These are phyloP conservation scores for Piper betle DNA, from an alignment of 164 flowering plant species.

Conservation along the genomic window DNA sequence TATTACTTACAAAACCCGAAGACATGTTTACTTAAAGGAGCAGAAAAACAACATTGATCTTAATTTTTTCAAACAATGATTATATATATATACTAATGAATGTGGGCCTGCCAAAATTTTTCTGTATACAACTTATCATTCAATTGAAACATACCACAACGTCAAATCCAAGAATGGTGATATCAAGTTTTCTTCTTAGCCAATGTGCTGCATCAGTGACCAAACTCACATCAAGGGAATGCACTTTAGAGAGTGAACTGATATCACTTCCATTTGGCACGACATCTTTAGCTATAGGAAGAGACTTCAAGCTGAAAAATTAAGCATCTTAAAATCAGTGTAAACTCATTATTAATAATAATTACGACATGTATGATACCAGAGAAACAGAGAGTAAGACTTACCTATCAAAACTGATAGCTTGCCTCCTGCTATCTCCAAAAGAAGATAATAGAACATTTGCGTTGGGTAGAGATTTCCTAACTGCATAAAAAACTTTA, in stretches of 20 bases:
- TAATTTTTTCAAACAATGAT: too few relatives aligned
- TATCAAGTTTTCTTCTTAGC: constrained; percentile 49
- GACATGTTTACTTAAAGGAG: too few relatives aligned
- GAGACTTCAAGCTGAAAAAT: constrained; percentile 63
- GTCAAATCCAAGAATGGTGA: constrained; percentile 90
- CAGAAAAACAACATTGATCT: too few relatives aligned
- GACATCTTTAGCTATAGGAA: constrained; percentile 41
- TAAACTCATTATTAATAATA: not conserved
- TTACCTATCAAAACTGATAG: constrained; percentile 79
- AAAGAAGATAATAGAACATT: constrained; percentile 34
- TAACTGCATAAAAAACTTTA: constrained; percentile 57
- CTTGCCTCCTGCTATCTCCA: constrained; percentile 29
- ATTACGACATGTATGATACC: not conserved
- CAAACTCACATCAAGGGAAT: constrained; percentile 46
- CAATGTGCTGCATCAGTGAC: constrained; percentile 68
- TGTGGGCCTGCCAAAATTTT: not conserved
- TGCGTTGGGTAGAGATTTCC: constrained; percentile 69
- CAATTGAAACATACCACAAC: constrained; percentile 57
- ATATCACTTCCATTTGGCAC: constrained; percentile 7
- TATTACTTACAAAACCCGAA: too few relatives aligned
- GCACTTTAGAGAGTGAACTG: constrained; percentile 7
- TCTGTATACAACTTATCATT: too few relatives aligned
- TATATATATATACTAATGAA: too few relatives aligned
- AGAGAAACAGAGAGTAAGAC: not conserved
- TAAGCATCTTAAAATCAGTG: constrained; percentile 2